Conservation (phyloP, 2,329 filamentous ascomycete species). For the Coniochaeta sp. region DNA sequence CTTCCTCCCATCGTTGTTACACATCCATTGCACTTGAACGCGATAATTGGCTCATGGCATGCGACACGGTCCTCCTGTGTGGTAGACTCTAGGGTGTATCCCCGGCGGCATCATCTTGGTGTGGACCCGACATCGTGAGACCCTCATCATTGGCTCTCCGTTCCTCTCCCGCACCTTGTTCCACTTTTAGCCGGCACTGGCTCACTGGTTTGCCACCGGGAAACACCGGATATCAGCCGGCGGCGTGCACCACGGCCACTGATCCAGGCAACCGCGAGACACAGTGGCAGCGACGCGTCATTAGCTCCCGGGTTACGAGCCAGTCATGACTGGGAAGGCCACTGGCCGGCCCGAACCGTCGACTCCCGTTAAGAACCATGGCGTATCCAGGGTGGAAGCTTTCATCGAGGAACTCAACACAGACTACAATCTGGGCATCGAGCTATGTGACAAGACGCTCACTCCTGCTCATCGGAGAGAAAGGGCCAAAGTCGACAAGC, state of each 20-base stretch:
- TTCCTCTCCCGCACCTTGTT: not conserved
- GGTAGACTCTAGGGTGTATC: not conserved
- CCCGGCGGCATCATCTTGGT: not conserved
- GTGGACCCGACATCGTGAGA: not conserved
- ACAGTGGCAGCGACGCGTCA: not conserved
- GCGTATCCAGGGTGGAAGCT: constrained; percentile 6
- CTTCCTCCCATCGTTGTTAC: no score
- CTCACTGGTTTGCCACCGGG: not conserved
- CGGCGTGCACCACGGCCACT: no score
- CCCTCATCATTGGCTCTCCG: not conserved
- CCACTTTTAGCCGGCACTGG: not conserved
- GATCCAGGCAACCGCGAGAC: no score
- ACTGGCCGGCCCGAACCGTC: not conserved
- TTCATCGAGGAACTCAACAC: constrained; percentile 17
- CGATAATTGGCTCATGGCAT: not conserved
- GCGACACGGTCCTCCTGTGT: not conserved
- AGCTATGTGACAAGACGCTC: constrained; percentile 11
- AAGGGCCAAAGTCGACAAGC: constrained; percentile 8
- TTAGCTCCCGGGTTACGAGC: no score
- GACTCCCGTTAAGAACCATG: not conserved
- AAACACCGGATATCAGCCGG: not conserved
- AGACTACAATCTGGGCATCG: constrained; percentile 19
- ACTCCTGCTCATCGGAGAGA: constrained; percentile 13
- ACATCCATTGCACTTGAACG: not conserved
- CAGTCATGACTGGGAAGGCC: not conserved